Base-by-base conservation (phyloP, 768 basidiomycete species). In the Suillus ampliporus region DNA sequence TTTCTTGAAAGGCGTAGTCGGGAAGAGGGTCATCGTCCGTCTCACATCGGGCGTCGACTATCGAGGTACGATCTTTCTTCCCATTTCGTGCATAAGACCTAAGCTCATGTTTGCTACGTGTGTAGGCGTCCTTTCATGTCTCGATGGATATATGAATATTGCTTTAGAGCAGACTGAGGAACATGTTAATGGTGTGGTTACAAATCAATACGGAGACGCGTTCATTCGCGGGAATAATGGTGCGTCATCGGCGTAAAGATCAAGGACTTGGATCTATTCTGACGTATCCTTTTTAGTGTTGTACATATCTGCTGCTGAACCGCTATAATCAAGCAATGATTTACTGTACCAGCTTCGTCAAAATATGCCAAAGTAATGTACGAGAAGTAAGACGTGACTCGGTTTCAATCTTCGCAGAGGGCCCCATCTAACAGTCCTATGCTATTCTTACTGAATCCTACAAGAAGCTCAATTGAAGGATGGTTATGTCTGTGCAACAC, bases 61-160 rank as follows among this genome's bases (percentile, higher is more conserved):
- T 76, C 85, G 88, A 69, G 96, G 96, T 94, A 61, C 46, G 84
- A 26, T 73, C 13, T 41, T 60, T 13, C 31, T 26, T 60, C 37
- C 46, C 44, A n/a, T 50, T 63, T 50, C 56, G 37, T 35, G 11
- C 35, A 46, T 34, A 10, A 40, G 28, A 43, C 40, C 38, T 35
- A 11, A 38, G 37, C 54, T 44, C 38, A 41, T 60, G 31, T 37
- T 19, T 15, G 31, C 31, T 38, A 53, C 54, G 43, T 46, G n/a
- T 13, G 6, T 63, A 99, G 97, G 97, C 21, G 83, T 95, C 4
- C 79, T 99, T 15, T 96, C 95, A 4, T 99, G 97, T 71, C 84
- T 99, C 26, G 97, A 99, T 76, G 96, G 96, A 0, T 99, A 97
- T 77, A 99, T 99, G 97, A 99, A 99, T 78, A 97, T 99, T 56